Base-by-base conservation (phyloP, 1,139 yeast genomes). In the Hyphopichia khmerensis region DNA sequence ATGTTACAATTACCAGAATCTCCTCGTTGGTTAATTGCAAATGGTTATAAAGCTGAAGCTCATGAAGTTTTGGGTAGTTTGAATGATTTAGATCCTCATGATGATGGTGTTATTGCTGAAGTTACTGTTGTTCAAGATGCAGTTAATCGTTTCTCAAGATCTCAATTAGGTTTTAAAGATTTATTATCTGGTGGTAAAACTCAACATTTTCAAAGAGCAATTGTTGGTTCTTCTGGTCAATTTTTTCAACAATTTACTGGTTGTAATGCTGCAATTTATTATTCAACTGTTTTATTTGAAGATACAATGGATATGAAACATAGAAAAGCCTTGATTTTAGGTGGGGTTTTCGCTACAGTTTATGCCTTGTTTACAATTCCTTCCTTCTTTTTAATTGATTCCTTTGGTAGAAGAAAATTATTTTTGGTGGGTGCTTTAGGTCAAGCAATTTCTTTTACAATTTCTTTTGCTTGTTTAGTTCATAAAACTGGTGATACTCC, bases 301-400 rank as follows among this genome's bases (percentile, higher is more conserved):
- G 75, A 82, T 40, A 81, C 91, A 19, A 36, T 36, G 17, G 84
- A 85, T 33, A 84, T 84, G 60, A 64, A 78, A 24, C 79, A 74
- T 46, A 71, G 79, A 41, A 69, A 77, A 46, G 82, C 96, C 0
- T 65, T 88, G 56, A 65, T 85, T 50, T 95, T 95, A 0, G 86
- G 95, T 1, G 79, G 91, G 79, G 96, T 96, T 7, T 87, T 84
- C 55, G 96, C 96, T 57, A 78, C 84, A 74, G 67, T 88, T 51
- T 88, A 88, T 65, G 86, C 86, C 14, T 50, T 83, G 19, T 72
- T 80, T 42, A 80, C 89, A 32, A 69, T 80, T 51, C 84, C 86
- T 38, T 79, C 87, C 3, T 79, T 79, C 62, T 80, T 79, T 64
- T 59, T 80, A 21, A 29, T 47, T 60, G 96, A 88, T 60, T 77